phyloP scores from a whole-genome alignment of 345 rosid genomes.

The Murraya paniculata region DNA sequence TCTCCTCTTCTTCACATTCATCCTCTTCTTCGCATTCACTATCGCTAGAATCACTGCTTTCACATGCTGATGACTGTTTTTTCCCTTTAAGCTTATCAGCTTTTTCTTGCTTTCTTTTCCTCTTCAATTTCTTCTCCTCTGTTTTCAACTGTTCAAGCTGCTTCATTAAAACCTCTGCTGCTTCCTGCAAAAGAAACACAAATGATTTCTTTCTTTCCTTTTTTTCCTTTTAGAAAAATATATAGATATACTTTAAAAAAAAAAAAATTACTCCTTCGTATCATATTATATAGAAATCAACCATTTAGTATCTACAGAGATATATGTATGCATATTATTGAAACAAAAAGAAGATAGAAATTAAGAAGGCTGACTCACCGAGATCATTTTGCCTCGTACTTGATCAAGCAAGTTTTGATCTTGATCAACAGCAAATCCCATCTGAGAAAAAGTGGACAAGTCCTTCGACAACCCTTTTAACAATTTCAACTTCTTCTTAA shows the following conservation, averaged over 20 bases:
- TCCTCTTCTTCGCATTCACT: conserved; percentile 53
- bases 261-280: too few relatives aligned
- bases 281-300: neutral
- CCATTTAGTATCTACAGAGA: neutral
- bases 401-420: conserved; percentile 30
- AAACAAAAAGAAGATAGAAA: neutral
- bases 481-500: conserved; percentile 51
- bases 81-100: conserved; percentile 40
- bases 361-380: conserved; percentile 30
- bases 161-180: conserved; percentile 45
- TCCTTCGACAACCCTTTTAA: conserved; percentile 43
- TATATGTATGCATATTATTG: too few relatives aligned
- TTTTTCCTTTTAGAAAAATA: too few relatives aligned
- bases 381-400: conserved; percentile 36
- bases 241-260: too few relatives aligned
- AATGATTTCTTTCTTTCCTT: too few relatives aligned
- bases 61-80: conserved; percentile 32
- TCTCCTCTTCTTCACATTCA: conserved; percentile 48
- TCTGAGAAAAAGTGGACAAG: conserved; percentile 32
- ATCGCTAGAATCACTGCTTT: conserved; percentile 33
- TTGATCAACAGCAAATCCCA: conserved; percentile 38
- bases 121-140: conserved; percentile 56
- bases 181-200: conserved; percentile 41
- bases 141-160: conserved; percentile 52
- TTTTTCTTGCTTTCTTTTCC: conserved; percentile 47